Percentiles rank a stretch among this genome's conserved stretches.
Evolutionary conservation across 169 alveolate genomes (phyloP).

Genomic region (Eimeria mitis): DNA sequence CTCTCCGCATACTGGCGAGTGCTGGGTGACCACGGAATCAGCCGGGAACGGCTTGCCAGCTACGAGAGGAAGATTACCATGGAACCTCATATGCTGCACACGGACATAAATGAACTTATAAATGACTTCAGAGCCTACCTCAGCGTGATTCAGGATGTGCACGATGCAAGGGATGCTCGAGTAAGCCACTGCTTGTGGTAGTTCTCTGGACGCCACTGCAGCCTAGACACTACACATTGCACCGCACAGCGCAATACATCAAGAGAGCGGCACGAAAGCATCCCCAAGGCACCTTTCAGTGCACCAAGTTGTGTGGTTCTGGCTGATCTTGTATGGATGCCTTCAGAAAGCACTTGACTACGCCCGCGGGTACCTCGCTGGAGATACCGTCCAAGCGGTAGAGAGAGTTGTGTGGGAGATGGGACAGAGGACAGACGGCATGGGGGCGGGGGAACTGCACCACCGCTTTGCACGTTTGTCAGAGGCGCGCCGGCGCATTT

Average conservation of each 20-base stretch:
- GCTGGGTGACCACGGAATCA: slow-evolving; percentile 90
- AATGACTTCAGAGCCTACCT: slow-evolving; percentile 83
- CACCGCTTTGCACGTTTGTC: slow-evolving; percentile 46
- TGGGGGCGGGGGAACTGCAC: slow-evolving; percentile 42
- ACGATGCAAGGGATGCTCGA: slow-evolving; percentile 83
- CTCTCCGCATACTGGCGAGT: slow-evolving; percentile 91
- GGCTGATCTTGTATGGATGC: neutral
- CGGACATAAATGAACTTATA: slow-evolving; percentile 87
- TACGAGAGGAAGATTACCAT: slow-evolving; percentile 93
- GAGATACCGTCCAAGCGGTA: slow-evolving; percentile 18
- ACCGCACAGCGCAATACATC: neutral
- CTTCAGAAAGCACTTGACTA: slow-evolving; percentile 76
- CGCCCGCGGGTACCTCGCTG: slow-evolving; percentile 76
- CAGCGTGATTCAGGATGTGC: slow-evolving; percentile 82
- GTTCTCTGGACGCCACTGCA: neutral
- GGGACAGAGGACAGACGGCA: slow-evolving; percentile 69
- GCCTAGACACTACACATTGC: neutral
- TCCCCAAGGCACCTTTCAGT: neutral
- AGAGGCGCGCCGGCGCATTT: slow-evolving; percentile 61
- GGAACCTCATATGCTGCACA: slow-evolving; percentile 92
- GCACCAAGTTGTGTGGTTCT: neutral
- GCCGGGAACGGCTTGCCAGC: slow-evolving; percentile 90
- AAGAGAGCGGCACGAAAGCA: neutral
- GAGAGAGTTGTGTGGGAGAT: slow-evolving; percentile 41
- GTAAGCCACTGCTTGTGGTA: neutral